Base-by-base conservation (phyloP, 768 basidiomycete genomes). In the Phylloporus scabripes region DNA sequence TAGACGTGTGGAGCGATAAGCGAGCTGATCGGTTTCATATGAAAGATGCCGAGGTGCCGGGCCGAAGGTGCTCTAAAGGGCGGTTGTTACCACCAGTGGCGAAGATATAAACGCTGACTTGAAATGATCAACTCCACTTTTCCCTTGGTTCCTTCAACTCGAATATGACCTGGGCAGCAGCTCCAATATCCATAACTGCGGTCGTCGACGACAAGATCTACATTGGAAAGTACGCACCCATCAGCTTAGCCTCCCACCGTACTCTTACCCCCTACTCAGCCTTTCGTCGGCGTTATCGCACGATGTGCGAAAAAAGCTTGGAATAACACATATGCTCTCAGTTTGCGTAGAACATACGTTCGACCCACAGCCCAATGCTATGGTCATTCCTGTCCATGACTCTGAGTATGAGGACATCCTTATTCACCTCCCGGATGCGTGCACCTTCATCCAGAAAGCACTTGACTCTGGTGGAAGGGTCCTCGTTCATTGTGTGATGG, bases 401-500 rank as follows among this genome's bases (percentile, higher is more conserved):
- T 72, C 71, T 0, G 74, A 77, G 54, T 73, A 73, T 37, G 77
- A 75, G 49, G 74, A 79, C 54, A 71, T 89, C 21, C 76, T 87
- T 14, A 79, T 82, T n/a, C 75, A 84, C 55, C 69, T 89, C 2
- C 79, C 82, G 3, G 51, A 61, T 15, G 73, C 81, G 9, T 82
- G 81, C 58, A 63, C 58, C 12, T 89, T 86, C 62, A 86, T 89
- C 26, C 73, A 83, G 54, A 52, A 70, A 18, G 82, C 85, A 4
- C 54, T 88, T 34, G 61, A 68, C 8, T 20, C 52, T 7, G 74
- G 76, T 21, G 83, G 83, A 0, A 73, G 69, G 40, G 78, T 87
- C 5, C 74, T 88, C 9, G 81, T 87, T 12, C 86, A 88, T 53
- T 87, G 86, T 59, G 70, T 81, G 9, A 83, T 85, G 78, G 87